phyloP scores from a whole-genome alignment of 371 early-diverging fungal genomes.

The Mortierella sp. region DNA sequence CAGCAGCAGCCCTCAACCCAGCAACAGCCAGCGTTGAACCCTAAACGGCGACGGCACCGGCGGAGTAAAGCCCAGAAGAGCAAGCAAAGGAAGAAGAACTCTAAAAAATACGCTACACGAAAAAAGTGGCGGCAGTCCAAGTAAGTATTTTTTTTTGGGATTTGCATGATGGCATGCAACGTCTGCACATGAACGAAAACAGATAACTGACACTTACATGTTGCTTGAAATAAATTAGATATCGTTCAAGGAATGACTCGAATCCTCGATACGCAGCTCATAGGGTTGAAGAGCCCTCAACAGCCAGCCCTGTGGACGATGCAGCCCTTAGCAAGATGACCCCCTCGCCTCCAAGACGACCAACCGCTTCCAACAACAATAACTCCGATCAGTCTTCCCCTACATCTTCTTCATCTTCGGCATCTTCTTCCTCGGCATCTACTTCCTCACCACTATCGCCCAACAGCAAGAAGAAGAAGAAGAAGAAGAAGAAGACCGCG shows the following conservation, averaged over 20 bases:
- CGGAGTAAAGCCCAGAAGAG: background rate
- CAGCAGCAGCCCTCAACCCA: background rate
- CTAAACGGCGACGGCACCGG: slow-evolving; percentile 1
- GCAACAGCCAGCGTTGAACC: background rate
- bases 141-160: background rate
- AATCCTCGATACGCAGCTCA: background rate
- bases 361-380: background rate
- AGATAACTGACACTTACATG: background rate
- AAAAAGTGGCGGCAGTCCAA: background rate
- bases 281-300: background rate
- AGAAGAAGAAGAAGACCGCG: background rate
- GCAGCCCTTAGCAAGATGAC: background rate
- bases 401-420: background rate
- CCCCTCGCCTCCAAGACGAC: background rate
- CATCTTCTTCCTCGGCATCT: background rate
- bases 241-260: background rate
- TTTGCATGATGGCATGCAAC: background rate
- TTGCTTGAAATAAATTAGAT: background rate
- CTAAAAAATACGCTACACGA: background rate
- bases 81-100: slow-evolving; percentile 3
- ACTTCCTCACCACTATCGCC: background rate
- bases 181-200: background rate
- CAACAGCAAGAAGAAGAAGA: background rate
- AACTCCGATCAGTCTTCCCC: background rate
- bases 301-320: background rate